Evolutionary conservation across 1,284 basidiomycete species (phyloP).

Genomic region (Heliocybe sulcata): DNA sequence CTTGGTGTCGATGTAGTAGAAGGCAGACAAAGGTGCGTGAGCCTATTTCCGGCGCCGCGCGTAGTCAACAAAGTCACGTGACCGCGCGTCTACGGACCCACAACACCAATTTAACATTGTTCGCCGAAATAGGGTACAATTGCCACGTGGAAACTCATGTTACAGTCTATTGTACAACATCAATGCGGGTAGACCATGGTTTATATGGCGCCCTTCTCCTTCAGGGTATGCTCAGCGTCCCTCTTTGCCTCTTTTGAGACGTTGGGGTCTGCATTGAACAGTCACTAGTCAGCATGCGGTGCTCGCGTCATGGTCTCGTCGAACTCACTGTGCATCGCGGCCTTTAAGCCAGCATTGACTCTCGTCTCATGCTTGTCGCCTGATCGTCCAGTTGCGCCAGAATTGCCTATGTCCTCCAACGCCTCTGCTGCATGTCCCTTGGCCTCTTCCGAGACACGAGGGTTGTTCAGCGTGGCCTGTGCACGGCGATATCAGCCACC

Average conservation of each 20-base stretch:
- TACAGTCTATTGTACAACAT: no score
- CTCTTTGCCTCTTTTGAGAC: conserved; percentile 24
- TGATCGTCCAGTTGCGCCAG: background rate
- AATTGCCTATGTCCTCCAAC: conserved; percentile 23
- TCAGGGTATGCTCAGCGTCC: conserved; percentile 28
- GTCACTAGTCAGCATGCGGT: background rate
- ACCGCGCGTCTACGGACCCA: background rate
- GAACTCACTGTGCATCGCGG: conserved; percentile 9
- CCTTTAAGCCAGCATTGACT: background rate
- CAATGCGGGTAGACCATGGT: no score
- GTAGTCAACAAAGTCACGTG: conserved; percentile 2
- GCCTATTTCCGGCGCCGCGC: background rate
- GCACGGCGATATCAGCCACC: background rate
- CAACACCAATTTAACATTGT: background rate
- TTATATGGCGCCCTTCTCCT: conserved; percentile 18
- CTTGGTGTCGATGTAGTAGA: background rate
- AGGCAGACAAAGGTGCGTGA: background rate
- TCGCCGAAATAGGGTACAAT: background rate
- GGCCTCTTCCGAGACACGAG: conserved; percentile 39
- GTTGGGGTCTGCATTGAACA: background rate
- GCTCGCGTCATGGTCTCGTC: conserved; percentile 15
- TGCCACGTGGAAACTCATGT: no score
- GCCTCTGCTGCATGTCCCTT: conserved; percentile 40
- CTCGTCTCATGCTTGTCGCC: conserved; percentile 7
- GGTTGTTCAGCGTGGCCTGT: conserved; percentile 17